phyloP scores from a whole-genome alignment of 2,329 filamentous ascomycete genomes.

The Drechslerella dactyloides region DNA sequence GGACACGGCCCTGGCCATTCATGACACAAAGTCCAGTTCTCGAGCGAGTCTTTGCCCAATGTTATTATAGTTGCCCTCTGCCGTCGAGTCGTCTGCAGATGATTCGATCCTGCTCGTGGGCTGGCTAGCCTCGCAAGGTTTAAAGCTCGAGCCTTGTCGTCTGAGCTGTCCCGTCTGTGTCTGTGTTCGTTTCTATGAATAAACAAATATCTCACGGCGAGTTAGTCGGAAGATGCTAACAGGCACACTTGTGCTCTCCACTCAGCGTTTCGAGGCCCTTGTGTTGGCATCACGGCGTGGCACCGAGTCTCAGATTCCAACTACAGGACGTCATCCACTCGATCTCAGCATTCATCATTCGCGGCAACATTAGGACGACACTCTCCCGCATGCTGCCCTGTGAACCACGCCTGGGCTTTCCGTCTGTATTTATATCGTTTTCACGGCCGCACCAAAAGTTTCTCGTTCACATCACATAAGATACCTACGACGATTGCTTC shows the following conservation, averaged over 20 bases:
- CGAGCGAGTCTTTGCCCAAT: too few relatives aligned
- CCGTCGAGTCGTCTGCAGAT: constrained; percentile 17
- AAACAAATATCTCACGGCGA: constrained; percentile 28
- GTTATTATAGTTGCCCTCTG: too few relatives aligned
- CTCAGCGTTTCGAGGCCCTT: constrained; percentile 26
- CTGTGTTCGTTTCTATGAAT: constrained; percentile 21
- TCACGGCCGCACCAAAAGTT: constrained; percentile 12
- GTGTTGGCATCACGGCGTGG: constrained; percentile 41
- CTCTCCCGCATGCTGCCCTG: constrained; percentile 12
- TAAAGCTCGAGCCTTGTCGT: constrained; percentile 21
- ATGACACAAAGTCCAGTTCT: constrained; percentile 27
- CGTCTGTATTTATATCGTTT: constrained; percentile 15
- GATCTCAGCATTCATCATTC: constrained; percentile 6
- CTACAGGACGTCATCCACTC: constrained; percentile 25
- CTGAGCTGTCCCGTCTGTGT: constrained; percentile 30
- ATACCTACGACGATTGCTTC: neutral
- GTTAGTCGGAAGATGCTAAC: constrained; percentile 19
- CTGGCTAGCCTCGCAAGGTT: constrained; percentile 34
- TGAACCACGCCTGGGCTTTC: constrained; percentile 10
- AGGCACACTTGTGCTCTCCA: constrained; percentile 18
- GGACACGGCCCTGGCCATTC: constrained; percentile 33
- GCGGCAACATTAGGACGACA: constrained; percentile 24
- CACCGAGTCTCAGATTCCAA: constrained; percentile 31
- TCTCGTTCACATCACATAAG: constrained; percentile 7
- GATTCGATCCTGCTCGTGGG: constrained; percentile 6